phyloP scores from a whole-genome alignment of 441 rosid species.

The Brassica hybrid region DNA sequence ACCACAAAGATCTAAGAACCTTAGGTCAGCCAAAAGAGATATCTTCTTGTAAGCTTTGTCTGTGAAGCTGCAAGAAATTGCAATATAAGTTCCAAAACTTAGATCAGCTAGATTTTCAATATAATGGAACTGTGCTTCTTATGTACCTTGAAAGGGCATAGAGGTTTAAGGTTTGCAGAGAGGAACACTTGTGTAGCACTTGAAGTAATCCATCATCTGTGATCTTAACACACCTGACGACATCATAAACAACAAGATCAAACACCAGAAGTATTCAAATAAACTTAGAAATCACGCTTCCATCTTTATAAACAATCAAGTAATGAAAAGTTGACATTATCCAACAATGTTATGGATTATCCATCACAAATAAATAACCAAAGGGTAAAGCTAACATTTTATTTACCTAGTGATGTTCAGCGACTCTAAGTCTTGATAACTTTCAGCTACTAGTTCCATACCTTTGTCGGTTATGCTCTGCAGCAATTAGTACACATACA shows the following conservation, averaged over 20 bases:
- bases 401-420: conserved; percentile 81
- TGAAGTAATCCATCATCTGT: conserved; percentile 80
- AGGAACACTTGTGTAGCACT: conserved; percentile 64
- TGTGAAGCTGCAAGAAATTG: conserved; percentile 63
- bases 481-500: not conserved
- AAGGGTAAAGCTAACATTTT: not conserved
- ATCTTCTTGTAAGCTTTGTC: conserved; percentile 78
- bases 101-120: conserved; percentile 16
- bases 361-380: not conserved
- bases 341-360: conserved; percentile 24
- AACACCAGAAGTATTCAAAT: conserved; percentile 11
- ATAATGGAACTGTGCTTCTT: not conserved
- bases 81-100: conserved; percentile 28
- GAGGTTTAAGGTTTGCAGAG: conserved; percentile 71
- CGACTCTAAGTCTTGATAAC: conserved; percentile 64
- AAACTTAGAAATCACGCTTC: conserved; percentile 6
- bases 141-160: conserved; percentile 85
- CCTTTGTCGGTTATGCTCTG: conserved; percentile 80
- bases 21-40: conserved; percentile 62
- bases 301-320: not conserved
- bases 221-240: conserved; percentile 77
- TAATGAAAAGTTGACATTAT: not conserved
- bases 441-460: conserved; percentile 73
- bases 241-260: conserved; percentile 25
- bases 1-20: conserved; percentile 89